Evolutionary conservation across 352 stramenopile genomes (phyloP).

Genomic region (Pythium grandisporangium): DNA sequence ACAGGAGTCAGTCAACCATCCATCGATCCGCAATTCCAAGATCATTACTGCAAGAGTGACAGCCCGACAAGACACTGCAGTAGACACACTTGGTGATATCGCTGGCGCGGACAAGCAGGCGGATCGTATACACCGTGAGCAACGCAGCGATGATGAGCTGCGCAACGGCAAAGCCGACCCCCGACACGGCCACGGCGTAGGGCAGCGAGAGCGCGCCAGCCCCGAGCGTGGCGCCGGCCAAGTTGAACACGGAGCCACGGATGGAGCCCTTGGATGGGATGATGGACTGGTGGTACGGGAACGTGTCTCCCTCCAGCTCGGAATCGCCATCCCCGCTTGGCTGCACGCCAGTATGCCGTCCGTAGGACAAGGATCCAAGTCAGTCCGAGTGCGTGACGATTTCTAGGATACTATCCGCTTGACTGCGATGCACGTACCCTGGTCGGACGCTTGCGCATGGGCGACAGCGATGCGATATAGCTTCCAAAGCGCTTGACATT

Average conservation of each 20-base stretch:
- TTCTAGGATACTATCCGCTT: no score
- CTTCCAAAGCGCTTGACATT: constrained; percentile 65
- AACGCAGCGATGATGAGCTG: constrained; percentile 62
- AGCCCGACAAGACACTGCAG: not conserved
- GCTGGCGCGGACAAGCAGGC: constrained; percentile 63
- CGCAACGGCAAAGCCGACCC: constrained; percentile 59
- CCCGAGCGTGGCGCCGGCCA: constrained; percentile 70
- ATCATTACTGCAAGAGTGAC: no score
- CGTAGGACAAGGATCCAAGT: no score
- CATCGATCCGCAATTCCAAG: no score
- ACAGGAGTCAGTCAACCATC: no score
- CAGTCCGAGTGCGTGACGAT: not conserved
- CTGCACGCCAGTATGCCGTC: no score
- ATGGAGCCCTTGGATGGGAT: constrained; percentile 79
- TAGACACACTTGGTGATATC: constrained; percentile 65
- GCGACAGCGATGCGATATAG: constrained; percentile 66
- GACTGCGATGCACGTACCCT: constrained; percentile 4
- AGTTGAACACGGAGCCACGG: constrained; percentile 78
- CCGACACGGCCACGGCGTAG: constrained; percentile 74
- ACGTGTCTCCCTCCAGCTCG: constrained; percentile 43
- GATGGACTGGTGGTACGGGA: constrained; percentile 69
- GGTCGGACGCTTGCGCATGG: constrained; percentile 28
- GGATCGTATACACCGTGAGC: constrained; percentile 79
- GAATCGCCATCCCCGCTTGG: constrained; percentile 24
- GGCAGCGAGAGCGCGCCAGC: constrained; percentile 69